Evolutionary conservation across 2,329 filamentous ascomycete genomes (phyloP).

Genomic region (Scedosporium aurantiacum): DNA sequence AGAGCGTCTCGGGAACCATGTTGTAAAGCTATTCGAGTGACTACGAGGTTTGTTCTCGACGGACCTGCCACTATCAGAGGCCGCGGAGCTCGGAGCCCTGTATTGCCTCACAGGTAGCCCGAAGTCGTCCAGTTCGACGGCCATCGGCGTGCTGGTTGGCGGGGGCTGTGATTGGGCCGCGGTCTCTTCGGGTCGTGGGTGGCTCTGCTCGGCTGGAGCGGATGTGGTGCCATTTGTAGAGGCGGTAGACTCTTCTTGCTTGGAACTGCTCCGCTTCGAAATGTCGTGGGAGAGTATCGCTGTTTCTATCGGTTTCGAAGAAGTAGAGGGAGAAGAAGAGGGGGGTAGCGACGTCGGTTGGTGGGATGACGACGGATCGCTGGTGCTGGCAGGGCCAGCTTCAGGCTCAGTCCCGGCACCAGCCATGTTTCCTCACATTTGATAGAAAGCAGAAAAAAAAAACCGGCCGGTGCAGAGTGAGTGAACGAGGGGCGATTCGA

Average conservation of each 20-base stretch:
- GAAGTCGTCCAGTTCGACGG: conserved; percentile 3
- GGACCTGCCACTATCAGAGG: not conserved
- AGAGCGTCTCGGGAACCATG: conserved; percentile 1
- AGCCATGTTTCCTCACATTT: conserved; percentile 4
- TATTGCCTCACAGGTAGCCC: conserved; percentile 6
- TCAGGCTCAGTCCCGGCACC: conserved; percentile 1
- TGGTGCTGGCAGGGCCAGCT: conserved; percentile 1
- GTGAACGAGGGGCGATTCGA: not conserved
- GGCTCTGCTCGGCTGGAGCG: not conserved
- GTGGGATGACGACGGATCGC: not conserved
- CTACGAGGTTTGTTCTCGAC: not conserved
- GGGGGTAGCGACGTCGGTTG: not conserved
- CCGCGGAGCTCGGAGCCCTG: not conserved
- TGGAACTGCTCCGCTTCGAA: not conserved
- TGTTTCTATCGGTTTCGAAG: not conserved
- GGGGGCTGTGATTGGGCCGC: not conserved
- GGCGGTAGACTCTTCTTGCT: not conserved
- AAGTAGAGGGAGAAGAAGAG: not conserved
- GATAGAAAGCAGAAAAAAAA: not conserved
- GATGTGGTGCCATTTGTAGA: conserved; percentile 2
- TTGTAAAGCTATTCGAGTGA: not conserved
- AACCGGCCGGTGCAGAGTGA: not conserved
- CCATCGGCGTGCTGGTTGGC: not conserved
- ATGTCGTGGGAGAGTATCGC: not conserved
- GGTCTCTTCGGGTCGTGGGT: not conserved